Evolutionary conservation across 768 basidiomycete species (phyloP), one percentile per base, ranked within the genome.

Genomic region (Termitomyces bulborhizus): DNA sequence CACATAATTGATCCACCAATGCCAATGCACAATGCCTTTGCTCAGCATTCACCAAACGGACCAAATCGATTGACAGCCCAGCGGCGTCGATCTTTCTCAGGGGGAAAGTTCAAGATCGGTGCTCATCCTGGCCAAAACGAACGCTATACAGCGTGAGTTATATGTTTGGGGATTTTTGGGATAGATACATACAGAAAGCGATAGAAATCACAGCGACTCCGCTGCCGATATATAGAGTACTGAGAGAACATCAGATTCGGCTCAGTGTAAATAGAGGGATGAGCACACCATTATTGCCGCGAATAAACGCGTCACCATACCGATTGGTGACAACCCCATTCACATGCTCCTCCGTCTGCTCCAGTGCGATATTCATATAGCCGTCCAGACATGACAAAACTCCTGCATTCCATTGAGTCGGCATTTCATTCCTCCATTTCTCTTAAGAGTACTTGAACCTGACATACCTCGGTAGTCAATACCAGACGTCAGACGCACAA

Each of bases 291-390:
- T 95, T 96, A 69, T 95, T 95, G 34, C 93, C 93, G 45, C 93
- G 76, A 57, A 99, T 90, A 71, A 98, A 99, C 26, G 94, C 88
- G 70, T 99, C 95, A 1, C 96, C 94, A 63, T 96, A 98, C 57
- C 78, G 80, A 66, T 95, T 96, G 34, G 90, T 95, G 46, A 90
- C 79, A n/a, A 71, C 63, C 3, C 94, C 94, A 59, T 90, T 86
- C 9, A 95, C 91, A 69, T 94, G 85, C 71, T 99, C 97, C 71
- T 97, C 93, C 3, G 95, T 97, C 69, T 97, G 91, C 71, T 99
- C 97, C 36, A 98, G 73, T 13, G 93, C 97, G 48, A 98, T 96
- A 72, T 98, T 98, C 97, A 99, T 98, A 71, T 97, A 98, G 0
- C 95, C 95, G 70, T 98, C 97, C 24, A 98, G 79, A 65, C 97